Base-by-base conservation (phyloP, 495 filamentous ascomycete species). In the Trypethelium eluteriae region DNA sequence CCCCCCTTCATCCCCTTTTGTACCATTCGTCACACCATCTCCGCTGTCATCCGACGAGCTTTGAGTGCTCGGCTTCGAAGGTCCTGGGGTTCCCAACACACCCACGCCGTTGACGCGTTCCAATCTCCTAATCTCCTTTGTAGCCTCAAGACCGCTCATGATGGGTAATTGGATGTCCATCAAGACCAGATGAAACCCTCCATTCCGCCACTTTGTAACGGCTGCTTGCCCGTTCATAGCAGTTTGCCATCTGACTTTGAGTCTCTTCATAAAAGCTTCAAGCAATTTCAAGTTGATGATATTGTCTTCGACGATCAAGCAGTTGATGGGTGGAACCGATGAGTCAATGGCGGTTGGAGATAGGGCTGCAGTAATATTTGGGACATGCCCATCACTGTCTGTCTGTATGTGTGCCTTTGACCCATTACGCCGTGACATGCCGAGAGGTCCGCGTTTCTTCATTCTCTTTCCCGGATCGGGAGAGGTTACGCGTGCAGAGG, bases 131-230 rank as follows among this genome's bases (percentile, higher is more conserved):
- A 98, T 98, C 79, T 98, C 94, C 70, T 92, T 92, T 0, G 94
- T 98, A n/a, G 94, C 94, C 64, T 97, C 91, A 64, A 98, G 76
- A 1, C 94, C 94, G 71, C 87, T 96, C 94, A 98, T 98, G 66
- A 98, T 89, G 1, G 94, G 94, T 64, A 98, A 80, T 73, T 98
- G 94, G 70, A 98, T 98, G 76, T 98, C 94, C 94, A 98, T 98
- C 65, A 98, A 78, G 38, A 98, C 94, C 68, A 98, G 79, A 78
- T 98, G 94, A 72, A 96, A 98, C n/a, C 94, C 94, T 39, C 94
- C 94, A 14, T 85, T 81, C 14, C 90, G 85, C 94, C 94, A 98
- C 78, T 96, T 96, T 47, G 82, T 85, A 9, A 98, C 93, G 2
- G 94, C 95, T 64, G 96, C 92, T 72, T 85, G 87, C 38, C 94